Conservation (phyloP, 305 asterid species). For the Caryopteris hybrid region DNA sequence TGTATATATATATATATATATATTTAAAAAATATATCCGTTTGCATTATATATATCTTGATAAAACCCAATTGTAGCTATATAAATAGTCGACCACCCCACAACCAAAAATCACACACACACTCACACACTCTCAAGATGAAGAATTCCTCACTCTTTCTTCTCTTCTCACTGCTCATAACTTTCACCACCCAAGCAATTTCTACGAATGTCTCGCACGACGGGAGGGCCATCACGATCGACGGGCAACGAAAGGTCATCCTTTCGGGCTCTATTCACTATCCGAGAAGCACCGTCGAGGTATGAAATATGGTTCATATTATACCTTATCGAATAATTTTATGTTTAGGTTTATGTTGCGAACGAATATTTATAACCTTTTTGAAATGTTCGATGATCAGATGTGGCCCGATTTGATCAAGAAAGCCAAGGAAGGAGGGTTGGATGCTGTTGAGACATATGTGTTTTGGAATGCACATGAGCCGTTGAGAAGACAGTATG, state of each 20-base stretch:
- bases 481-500: conserved; percentile 48
- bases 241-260: conserved; percentile 10
- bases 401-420: conserved; percentile 78
- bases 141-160: not conserved
- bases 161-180: not conserved
- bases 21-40: too few species aligned
- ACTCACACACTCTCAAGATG: not conserved
- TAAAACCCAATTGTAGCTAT: too few species aligned
- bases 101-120: too few species aligned
- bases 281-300: conserved; percentile 14
- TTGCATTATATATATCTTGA: too few species aligned
- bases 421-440: conserved; percentile 58
- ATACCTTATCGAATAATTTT: too few species aligned
- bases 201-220: conserved; percentile 3
- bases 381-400: conserved; percentile 8
- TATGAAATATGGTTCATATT: not conserved
- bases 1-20: too few species aligned
- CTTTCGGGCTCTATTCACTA: conserved; percentile 19
- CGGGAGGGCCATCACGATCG: conserved; percentile 14
- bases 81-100: too few species aligned
- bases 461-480: conserved; percentile 75
- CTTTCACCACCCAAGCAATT: not conserved
- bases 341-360: too few species aligned
- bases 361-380: too few species aligned
- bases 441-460: conserved; percentile 58